Evolutionary conservation across 2,329 filamentous ascomycete species (phyloP), one percentile per base, ranked within the genome.

Genomic region (Nemania sp.): DNA sequence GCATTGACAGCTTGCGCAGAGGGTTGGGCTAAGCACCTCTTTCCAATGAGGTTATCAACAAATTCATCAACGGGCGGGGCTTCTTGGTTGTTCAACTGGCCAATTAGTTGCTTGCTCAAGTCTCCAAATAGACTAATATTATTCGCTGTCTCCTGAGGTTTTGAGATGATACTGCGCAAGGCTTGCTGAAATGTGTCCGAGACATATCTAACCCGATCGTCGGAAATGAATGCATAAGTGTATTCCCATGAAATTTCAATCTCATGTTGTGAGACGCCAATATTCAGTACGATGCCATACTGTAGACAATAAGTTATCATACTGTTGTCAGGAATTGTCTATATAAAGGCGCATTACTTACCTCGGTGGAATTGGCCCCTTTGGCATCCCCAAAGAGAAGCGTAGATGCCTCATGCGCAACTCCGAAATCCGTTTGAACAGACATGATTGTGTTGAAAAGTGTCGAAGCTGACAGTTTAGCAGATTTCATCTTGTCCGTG

Each of bases 371-470:
- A 43, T 56, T 56, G 2, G 49, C 24, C 1, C 49, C 47, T 10
- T 45, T 45, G 4, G 49, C 20, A 26, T 68, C 26, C 20, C 27
- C 55, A 32, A 65, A 62, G 10, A 54, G 11, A 27, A 68, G 22
- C 1, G 56, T 26, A 7, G 55, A 54, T 15, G 26, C n/a, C 2
- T 47, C 47, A 13, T 49, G 1, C 10, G 1, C 2, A 2, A 11
- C 20, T 15, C 24, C 20, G 20, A 45, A 20, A 15, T 57, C 51
- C 7, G 52, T 45, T 22, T 61, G 56, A 10, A 68, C 61, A 26
- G 66, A 64, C 61, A 68, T 64, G 4, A 57, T 29, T 3, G 66
- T 68, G 26, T 68, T 68, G 52, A 68, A 68, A 35, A 68, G 62
- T 7, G 35, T 20, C 3, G 51, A 38, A 1, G 27, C 26, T 5